Base-by-base conservation (phyloP, 768 basidiomycete genomes). In the Polyporus arcularius region DNA sequence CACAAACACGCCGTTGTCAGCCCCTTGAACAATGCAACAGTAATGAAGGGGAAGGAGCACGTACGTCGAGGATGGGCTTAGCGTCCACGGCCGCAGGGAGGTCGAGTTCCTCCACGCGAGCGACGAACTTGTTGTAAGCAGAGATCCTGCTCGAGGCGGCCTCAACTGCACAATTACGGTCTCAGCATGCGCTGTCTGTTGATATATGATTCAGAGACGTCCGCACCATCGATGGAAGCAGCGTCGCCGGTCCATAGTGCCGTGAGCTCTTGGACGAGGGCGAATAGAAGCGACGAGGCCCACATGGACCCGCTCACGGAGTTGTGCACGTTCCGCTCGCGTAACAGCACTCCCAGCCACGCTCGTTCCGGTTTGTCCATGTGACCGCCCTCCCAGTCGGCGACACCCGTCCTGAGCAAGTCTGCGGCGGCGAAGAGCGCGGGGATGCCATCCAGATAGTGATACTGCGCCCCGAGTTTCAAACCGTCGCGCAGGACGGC, bases 401-500 rank as follows among this genome's bases (percentile, higher is more conserved):
- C 18, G 72, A 7, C 66, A 60, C 53, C 67, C 10, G 72, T 66
- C 53, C 69, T 68, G 15, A 88, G 60, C 15, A 84, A 54, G 9
- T 77, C 76, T 0, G 81, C 77, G 6, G 86, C 87, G 15, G 75
- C 70, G 70, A 87, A 93, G 2, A 90, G 78, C 1, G 78, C 73
- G 3, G 89, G 90, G 46, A 91, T 83, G 18, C 90, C 93, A 68
- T 89, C 90, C 16, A 90, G 74, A 63, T 85, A 92, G 68, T 91
- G 87, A 62, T 89, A 85, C 66, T 90, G 88, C 18, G 81, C 79
- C 10, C 92, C 92, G 30, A 94, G 79, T 72, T 96, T 98, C 59
- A 97, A 74, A 6, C 91, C 90, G 49, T 96, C 92, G 50, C 90
- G 82, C 38, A 98, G 81, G 31, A 88, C 86, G 32, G 84, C 84